A percentile compares a stretch with the other conserved stretches of the same genome.
phyloP scores from a whole-genome alignment of 208 protist species.

The Phytomonas serpens region DNA sequence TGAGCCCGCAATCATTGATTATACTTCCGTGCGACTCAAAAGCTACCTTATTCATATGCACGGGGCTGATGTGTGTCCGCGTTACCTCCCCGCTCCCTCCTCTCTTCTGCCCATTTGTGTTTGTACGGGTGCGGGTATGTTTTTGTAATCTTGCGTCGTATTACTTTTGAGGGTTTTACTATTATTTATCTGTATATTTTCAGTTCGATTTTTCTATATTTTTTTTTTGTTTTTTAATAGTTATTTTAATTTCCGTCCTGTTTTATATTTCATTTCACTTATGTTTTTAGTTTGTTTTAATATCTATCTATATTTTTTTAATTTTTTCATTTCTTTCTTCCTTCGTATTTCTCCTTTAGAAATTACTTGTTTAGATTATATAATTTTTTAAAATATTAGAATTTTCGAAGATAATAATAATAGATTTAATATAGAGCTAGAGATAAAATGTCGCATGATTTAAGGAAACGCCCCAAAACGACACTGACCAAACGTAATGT shows the following conservation, averaged over 20 bases:
- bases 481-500: background rate
- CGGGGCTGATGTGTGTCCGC: slow-evolving; percentile 22
- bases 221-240: slow-evolving; percentile 11
- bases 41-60: slow-evolving; percentile 42
- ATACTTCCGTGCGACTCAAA: slow-evolving; percentile 30
- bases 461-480: background rate
- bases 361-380: background rate
- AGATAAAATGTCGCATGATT: background rate
- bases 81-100: background rate
- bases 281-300: slow-evolving; percentile 1
- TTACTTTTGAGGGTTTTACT: background rate
- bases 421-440: background rate
- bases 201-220: background rate
- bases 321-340: slow-evolving; percentile 1
- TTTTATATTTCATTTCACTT: slow-evolving; percentile 5
- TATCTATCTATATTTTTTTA: slow-evolving; percentile 7
- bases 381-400: background rate
- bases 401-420: background rate
- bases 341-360: background rate
- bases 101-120: background rate
- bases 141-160: slow-evolving; percentile 3
- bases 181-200: slow-evolving; percentile 1
- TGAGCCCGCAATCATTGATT: slow-evolving; percentile 41
- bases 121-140: background rate
- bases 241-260: slow-evolving; percentile 3